Base-by-base conservation (phyloP, 2,329 filamentous ascomycete species). In the Stemphylium vesicarium region DNA sequence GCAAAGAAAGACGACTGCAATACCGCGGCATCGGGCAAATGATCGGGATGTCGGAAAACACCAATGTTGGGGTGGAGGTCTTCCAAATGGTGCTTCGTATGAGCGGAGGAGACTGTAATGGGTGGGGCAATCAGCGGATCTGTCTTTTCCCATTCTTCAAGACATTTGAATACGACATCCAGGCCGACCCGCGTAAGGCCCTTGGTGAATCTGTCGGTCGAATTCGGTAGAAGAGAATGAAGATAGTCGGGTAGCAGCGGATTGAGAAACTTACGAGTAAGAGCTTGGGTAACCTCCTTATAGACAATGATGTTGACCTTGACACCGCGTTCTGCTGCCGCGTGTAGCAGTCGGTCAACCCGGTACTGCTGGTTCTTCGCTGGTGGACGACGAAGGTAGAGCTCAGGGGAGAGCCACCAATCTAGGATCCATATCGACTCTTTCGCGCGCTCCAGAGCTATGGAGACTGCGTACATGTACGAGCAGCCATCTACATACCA, bases 1-100 rank as follows among this genome's bases (percentile, higher is more conserved):
- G 82, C 76, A 9, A 83, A 72, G 58, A 88, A 80, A 0, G 79
- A 81, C 0, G 85, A 84, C 35, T 85, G 81, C 16, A 93, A 68
- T 29, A 86, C 88, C 59, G 90, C 84, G 42, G 85, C 85, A 63
- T 89, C 90, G 1, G 91, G 91, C 4, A 88, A 75, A 78, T 97
- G 93, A 68, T 97, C 93, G 2, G 94, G 94, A 72, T 97, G 92
- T 16, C 93, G 84, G 75, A 96, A 96, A 10, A 97, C 92, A 39
- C 86, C 84, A 74, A 96, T 95, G 69, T 96, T 96, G 8, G 86
- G 86, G 69, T 95, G 91, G 32, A 94, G 81, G 7, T 78, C 82
- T 71, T 96, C 91, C 26, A 96, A 79, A 37, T 83, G 82, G 69
- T 91, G 86, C 69, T 94, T 95, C 4, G 92, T 96, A 70, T 96